Evolutionary conservation across 352 stramenopile species (phyloP), one percentile per base, ranked within the genome.

Genomic region (Pythium utonaiense): DNA sequence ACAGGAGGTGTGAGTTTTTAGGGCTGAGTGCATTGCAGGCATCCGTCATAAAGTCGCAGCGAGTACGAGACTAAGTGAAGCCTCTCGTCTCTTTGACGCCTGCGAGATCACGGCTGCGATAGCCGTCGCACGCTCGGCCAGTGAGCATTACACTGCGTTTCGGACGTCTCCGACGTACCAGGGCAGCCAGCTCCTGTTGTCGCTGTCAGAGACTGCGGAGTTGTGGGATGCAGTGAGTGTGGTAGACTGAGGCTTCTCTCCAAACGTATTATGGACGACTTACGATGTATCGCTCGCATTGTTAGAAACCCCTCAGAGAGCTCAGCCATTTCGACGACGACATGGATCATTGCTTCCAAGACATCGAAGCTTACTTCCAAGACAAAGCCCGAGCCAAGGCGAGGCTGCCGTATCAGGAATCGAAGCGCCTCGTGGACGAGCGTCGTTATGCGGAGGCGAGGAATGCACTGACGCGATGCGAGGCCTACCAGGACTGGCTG

Each of bases 31-130:
- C 27, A 56, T 56, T 14, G 25, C 50, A 3, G 50, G 30, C 19
- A 56, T 56, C 22, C 50, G 50, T 31, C 25, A 56, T 31, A 40
- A 40, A 17, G 50, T 45, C 6, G 50, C 33, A 8, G 50, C 50
- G 10, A 19, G 45, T 10, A 31, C 31, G 10, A 31, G n/a, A 3
- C n/a, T 56, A 7, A 30, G 8, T 1, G 8, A 56, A 19, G 50
- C 50, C 4, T 19, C 50, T 16, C 30, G 30, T 13, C 50, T 27
- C 14, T 56, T 56, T 30, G 50, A 56, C 14, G 33, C 30, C 17
- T 34, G 50, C 16, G 50, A 56, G n/a, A 44, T 56, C 50, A 44
- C 13, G 19, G 50, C 50, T 10, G 30, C 50, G 3, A 56, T 56
- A 7, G 30, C 17, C 3, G 30, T 31, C 14, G 50, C 31, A 13